phyloP scores from a whole-genome alignment of 2,329 filamentous ascomycete genomes.

The Aplosporella prunicola region DNA sequence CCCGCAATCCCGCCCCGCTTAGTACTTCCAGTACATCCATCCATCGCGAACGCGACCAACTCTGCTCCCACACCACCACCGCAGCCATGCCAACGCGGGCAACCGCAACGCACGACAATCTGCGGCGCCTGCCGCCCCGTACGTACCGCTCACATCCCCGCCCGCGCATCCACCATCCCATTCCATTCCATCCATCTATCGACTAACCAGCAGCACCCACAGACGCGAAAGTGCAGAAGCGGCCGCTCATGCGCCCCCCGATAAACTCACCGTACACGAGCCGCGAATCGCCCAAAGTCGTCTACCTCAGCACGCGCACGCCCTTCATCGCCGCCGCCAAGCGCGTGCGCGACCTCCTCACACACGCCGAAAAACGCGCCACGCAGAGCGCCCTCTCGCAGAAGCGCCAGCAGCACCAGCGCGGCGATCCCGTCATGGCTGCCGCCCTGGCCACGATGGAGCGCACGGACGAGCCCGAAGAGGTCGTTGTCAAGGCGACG shows the following conservation, averaged over 20 bases:
- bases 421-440: conserved; percentile 16
- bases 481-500: conserved; percentile 54
- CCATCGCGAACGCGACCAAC: too few relatives aligned
- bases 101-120: not conserved
- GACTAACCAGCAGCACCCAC: too few relatives aligned
- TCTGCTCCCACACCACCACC: too few relatives aligned
- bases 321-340: conserved; percentile 60
- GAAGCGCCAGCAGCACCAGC: not conserved
- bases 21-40: too few relatives aligned
- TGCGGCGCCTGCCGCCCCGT: conserved; percentile 17
- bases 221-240: conserved; percentile 44
- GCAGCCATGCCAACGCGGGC: too few relatives aligned
- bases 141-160: conserved; percentile 4
- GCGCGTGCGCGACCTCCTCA: conserved; percentile 55
- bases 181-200: not conserved
- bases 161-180: conserved; percentile 4
- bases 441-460: conserved; percentile 29
- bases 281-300: conserved; percentile 41
- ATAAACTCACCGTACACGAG: conserved; percentile 45
- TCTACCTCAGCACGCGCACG: conserved; percentile 57
- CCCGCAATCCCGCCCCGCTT: too few relatives aligned
- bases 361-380: conserved; percentile 43
- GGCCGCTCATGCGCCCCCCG: conserved; percentile 49
- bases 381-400: conserved; percentile 5
- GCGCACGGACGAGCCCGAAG: conserved; percentile 28